Evolutionary conservation across 306 rosid genomes (phyloP).

Genomic region (Comarum palustre): DNA sequence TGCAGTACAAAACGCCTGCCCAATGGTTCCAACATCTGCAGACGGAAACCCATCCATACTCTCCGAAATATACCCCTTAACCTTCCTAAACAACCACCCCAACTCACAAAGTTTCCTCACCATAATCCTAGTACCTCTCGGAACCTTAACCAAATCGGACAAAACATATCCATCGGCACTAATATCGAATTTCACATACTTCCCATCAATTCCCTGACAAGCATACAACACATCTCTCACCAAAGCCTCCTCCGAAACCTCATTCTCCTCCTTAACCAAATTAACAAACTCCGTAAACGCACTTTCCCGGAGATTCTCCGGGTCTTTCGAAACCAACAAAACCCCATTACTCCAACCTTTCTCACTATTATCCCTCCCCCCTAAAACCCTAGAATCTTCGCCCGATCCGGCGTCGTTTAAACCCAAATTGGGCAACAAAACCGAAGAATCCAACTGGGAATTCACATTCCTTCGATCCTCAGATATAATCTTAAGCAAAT

Average conservation of each 20-base stretch:
- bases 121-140: conserved; percentile 59
- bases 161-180: conserved; percentile 49
- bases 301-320: conserved; percentile 64
- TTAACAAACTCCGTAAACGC: conserved; percentile 67
- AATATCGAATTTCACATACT: conserved; percentile 55
- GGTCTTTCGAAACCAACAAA: conserved; percentile 62
- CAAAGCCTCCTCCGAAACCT: conserved; percentile 70
- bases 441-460: conserved; percentile 42
- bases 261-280: conserved; percentile 72
- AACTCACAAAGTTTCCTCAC: conserved; percentile 76
- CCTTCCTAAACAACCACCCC: conserved; percentile 82
- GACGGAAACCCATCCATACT: conserved; percentile 74
- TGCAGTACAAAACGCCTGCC: conserved; percentile 92
- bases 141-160: conserved; percentile 54
- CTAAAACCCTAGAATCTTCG: conserved; percentile 36
- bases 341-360: conserved; percentile 69
- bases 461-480: conserved; percentile 50
- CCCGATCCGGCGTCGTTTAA: conserved; percentile 33
- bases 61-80: conserved; percentile 57
- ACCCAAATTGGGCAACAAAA: conserved; percentile 58
- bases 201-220: conserved; percentile 92
- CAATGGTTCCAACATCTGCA: conserved; percentile 82
- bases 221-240: conserved; percentile 87
- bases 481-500: conserved; percentile 67
- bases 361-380: conserved; percentile 16